A percentile compares a stretch with the other conserved stretches of the same genome.
phyloP scores from a whole-genome alignment of 2,329 filamentous ascomycete genomes.

The Claviceps africana region DNA sequence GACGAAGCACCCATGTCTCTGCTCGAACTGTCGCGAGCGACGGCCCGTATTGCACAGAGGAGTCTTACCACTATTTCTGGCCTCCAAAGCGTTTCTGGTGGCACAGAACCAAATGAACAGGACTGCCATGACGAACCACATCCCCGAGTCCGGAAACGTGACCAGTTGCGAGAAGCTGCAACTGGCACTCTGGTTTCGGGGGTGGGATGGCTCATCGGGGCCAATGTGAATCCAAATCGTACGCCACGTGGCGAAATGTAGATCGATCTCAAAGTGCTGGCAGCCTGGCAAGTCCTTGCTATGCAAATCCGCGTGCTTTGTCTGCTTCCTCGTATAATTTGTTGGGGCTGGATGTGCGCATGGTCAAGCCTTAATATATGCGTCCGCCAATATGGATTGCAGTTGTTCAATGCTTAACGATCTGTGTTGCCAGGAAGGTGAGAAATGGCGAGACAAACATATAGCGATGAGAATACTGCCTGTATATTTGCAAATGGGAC shows the following conservation, averaged over 20 bases:
- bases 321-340: background rate
- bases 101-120: conserved; percentile 1
- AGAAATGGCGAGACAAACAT: background rate
- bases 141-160: conserved; percentile 50
- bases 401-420: too few species aligned
- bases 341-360: background rate
- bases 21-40: conserved; percentile 49
- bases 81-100: conserved; percentile 23
- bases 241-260: background rate
- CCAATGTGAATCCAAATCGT: conserved; percentile 20
- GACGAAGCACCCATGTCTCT: conserved; percentile 51
- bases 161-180: conserved; percentile 53
- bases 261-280: background rate
- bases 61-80: conserved; percentile 44
- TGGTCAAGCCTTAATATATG: background rate
- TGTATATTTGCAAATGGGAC: background rate
- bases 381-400: background rate
- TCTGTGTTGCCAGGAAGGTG: background rate
- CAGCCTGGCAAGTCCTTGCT: too few species aligned
- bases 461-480: background rate
- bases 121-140: conserved; percentile 15
- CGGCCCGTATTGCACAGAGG: conserved; percentile 42
- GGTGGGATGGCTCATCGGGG: conserved; percentile 54
- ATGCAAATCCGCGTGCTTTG: background rate
- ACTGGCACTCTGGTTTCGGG: conserved; percentile 53